These are phyloP conservation scores for Coffea humblotiana DNA, from an alignment of 305 asterid species.

Conservation along the genomic window DNA sequence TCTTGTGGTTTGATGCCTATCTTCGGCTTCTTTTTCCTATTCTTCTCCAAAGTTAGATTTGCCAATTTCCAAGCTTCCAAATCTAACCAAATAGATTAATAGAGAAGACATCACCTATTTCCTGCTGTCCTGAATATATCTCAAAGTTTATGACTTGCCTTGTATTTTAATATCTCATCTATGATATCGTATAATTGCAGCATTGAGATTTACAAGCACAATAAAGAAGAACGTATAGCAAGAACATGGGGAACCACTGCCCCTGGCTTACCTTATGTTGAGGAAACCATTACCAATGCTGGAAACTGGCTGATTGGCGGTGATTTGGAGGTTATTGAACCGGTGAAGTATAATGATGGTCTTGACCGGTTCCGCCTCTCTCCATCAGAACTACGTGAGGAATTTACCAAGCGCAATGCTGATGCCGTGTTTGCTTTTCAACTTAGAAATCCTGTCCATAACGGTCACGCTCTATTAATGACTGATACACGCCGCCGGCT, in stretches of 20 bases:
- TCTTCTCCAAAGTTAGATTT: too few species aligned
- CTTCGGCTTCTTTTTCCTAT: not conserved
- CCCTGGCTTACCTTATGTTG: slow-evolving; percentile 81
- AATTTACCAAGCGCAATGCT: slow-evolving; percentile 71
- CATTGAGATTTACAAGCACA: slow-evolving; percentile 85
- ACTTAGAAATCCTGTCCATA: slow-evolving; percentile 92
- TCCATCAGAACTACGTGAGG: slow-evolving; percentile 74
- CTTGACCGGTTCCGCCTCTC: slow-evolving; percentile 83
- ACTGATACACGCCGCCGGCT: slow-evolving; percentile 88
- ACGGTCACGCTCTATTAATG: slow-evolving; percentile 89
- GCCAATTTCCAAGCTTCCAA: too few species aligned
- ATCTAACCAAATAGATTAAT: not conserved
- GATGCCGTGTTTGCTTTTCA: slow-evolving; percentile 97
- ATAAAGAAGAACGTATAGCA: slow-evolving; percentile 89
- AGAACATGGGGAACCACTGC: slow-evolving; percentile 96
- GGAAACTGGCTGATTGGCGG: slow-evolving; percentile 97
- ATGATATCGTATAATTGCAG: slow-evolving; percentile 32
- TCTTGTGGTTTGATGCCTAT: not conserved
- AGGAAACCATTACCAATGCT: slow-evolving; percentile 58
- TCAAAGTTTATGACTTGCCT: not conserved
- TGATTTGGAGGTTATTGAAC: slow-evolving; percentile 76
- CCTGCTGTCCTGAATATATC: not conserved
- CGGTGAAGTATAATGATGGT: slow-evolving; percentile 66
- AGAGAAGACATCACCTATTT: not conserved
- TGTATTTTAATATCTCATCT: not conserved